A percentile compares a stretch with the other conserved stretches of the same genome.
Evolutionary conservation across 208 protist genomes (phyloP).

Genomic region (Trypanosoma mega): DNA sequence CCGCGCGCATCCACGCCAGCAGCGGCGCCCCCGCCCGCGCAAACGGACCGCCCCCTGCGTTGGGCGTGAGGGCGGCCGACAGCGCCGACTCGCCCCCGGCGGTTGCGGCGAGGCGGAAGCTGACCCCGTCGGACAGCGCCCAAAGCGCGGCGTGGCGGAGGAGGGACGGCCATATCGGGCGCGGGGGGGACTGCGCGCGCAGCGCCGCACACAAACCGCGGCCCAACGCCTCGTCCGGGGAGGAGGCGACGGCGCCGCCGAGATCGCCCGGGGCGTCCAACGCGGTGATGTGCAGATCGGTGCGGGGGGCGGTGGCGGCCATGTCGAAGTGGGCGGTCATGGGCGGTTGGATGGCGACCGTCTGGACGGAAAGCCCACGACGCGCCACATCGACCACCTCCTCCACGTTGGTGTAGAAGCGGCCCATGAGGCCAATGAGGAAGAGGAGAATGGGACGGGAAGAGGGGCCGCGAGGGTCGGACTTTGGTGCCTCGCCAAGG

Average conservation of each 20-base stretch:
- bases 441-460: constrained; percentile 16
- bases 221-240: constrained; percentile 10
- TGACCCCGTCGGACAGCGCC: constrained; percentile 23
- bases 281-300: constrained; percentile 24
- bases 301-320: neutral
- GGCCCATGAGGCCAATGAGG: constrained; percentile 24
- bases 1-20: no score
- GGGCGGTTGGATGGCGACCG: constrained; percentile 20
- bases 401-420: constrained; percentile 18
- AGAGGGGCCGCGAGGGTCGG: no score
- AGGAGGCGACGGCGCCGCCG: constrained; percentile 30
- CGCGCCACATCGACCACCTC: constrained; percentile 10
- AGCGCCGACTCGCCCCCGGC: no score
- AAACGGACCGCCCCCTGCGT: no score
- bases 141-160: constrained; percentile 11
- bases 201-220: neutral
- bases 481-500: no score
- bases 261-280: constrained; percentile 28
- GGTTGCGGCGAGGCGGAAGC: constrained; percentile 5
- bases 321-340: neutral
- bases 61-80: no score
- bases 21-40: no score
- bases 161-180: constrained; percentile 4
- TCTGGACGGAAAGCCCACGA: constrained; percentile 9
- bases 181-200: neutral